These are phyloP conservation scores for Botrytis cinerea DNA, from an alignment of 2,329 filamentous ascomycete genomes.

Conservation along the genomic window DNA sequence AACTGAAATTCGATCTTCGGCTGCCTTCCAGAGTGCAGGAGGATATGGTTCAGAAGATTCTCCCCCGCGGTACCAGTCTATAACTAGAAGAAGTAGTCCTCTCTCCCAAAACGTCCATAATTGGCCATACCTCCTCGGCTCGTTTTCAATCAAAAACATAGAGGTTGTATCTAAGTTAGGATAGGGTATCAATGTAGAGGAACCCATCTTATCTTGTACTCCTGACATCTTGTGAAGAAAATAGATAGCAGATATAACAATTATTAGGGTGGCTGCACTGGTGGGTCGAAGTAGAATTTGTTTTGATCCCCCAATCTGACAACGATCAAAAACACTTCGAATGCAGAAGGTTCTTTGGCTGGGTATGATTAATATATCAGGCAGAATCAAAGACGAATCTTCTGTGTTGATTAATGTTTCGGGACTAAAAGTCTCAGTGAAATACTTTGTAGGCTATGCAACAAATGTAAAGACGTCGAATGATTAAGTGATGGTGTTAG, in stretches of 20 bases:
- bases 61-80: neutral
- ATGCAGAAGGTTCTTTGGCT: neutral
- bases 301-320: neutral
- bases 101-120: neutral
- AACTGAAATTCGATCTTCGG: neutral
- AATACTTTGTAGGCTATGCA: neutral
- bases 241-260: neutral
- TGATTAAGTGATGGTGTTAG: neutral
- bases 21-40: accelerated
- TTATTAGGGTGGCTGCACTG: no score
- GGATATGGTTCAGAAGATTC: accelerated
- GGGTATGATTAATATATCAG: neutral
- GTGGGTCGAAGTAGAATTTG: neutral
- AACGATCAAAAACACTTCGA: neutral
- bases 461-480: neutral
- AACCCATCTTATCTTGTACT: neutral
- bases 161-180: neutral
- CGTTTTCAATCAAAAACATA: neutral
- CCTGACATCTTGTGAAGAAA: neutral
- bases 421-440: neutral
- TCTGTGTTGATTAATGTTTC: neutral
- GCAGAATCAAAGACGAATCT: neutral
- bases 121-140: accelerated
- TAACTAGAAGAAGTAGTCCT: neutral
- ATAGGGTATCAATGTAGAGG: neutral